Conservation (phyloP, 148 eudicot species). For the Amaranthus palmeri region DNA sequence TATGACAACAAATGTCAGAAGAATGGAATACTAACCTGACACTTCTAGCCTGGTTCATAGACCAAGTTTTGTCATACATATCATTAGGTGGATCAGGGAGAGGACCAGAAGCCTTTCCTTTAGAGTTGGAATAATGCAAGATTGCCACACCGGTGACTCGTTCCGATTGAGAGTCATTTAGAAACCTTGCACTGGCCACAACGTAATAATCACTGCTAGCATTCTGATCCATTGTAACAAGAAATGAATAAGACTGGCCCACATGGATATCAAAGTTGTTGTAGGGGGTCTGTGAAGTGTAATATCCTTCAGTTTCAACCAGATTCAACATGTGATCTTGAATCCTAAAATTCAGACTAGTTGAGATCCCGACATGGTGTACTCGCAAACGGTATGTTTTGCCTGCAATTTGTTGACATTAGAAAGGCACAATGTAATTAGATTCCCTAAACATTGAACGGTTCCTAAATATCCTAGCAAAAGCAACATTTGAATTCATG, state of each 20-base stretch:
- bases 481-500: too few species aligned
- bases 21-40: conserved; percentile 53
- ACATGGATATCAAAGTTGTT: conserved; percentile 82
- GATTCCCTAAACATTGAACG: too few species aligned
- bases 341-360: conserved; percentile 80
- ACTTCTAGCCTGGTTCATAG: conserved; percentile 74
- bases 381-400: conserved; percentile 86
- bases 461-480: too few species aligned
- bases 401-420: conserved; percentile 37
- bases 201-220: conserved; percentile 92
- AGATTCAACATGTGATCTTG: conserved; percentile 75
- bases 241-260: conserved; percentile 89
- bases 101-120: conserved; percentile 81
- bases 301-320: conserved; percentile 85
- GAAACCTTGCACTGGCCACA: conserved; percentile 89
- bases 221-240: conserved; percentile 95
- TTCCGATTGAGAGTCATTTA: conserved; percentile 73
- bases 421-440: neutral
- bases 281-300: conserved; percentile 69
- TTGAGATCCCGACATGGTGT: conserved; percentile 81
- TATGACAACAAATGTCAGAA: neutral
- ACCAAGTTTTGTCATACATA: conserved; percentile 53
- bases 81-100: conserved; percentile 94
- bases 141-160: conserved; percentile 89
- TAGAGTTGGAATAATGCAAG: conserved; percentile 82